A percentile compares a stretch with the other conserved stretches of the same genome.
phyloP scores from a whole-genome alignment of 2,329 filamentous ascomycete species.

The Fusarium siculi region DNA sequence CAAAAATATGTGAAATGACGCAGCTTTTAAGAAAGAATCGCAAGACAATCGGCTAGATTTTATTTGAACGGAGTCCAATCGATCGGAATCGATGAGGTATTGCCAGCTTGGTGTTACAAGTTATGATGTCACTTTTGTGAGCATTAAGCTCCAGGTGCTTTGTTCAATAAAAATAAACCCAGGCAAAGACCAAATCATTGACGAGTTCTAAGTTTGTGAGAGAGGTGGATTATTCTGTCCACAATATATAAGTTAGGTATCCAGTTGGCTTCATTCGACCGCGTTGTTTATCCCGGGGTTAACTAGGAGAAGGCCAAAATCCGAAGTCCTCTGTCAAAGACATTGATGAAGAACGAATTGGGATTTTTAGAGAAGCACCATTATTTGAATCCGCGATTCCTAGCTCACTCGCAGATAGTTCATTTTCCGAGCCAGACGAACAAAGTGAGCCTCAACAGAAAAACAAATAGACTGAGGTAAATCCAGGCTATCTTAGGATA shows the following conservation, averaged over 20 bases:
- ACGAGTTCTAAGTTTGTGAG: background rate
- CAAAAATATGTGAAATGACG: background rate
- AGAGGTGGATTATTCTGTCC: background rate
- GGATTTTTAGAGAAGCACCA: background rate
- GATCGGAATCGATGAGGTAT: conserved; percentile 24
- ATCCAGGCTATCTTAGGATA: background rate
- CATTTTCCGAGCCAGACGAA: background rate
- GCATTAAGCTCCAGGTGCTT: background rate
- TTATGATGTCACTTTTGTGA: conserved; percentile 36
- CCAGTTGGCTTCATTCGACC: background rate
- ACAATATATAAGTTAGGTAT: too few relatives aligned
- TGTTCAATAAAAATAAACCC: background rate
- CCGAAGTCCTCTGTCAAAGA: background rate
- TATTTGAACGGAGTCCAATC: conserved; percentile 8
- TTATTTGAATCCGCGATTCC: background rate
- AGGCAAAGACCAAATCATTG: background rate
- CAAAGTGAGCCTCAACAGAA: background rate
- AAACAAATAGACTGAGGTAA: background rate
- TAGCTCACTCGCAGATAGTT: background rate
- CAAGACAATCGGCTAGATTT: background rate
- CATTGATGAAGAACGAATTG: background rate
- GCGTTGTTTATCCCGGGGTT: background rate
- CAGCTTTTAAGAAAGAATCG: background rate
- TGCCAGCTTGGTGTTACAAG: conserved; percentile 16
- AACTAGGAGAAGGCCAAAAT: background rate